Percentiles rank a stretch among this genome's conserved stretches.
These are phyloP conservation scores for Alternaria dauci DNA, from an alignment of 2,329 filamentous ascomycete genomes.

Conservation along the genomic window DNA sequence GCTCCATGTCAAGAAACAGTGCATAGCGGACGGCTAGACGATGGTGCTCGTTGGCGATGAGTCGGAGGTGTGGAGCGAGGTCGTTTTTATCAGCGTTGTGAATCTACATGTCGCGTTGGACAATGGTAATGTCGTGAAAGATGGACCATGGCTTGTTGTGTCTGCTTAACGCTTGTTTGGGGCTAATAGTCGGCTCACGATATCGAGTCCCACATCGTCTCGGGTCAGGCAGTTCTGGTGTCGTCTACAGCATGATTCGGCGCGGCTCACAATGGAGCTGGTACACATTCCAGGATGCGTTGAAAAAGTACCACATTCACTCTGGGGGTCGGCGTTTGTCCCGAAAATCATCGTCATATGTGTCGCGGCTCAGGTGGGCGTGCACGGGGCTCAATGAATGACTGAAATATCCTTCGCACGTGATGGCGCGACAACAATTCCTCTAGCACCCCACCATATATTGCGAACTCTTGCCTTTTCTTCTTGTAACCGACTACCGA, in stretches of 20 bases:
- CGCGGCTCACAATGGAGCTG: background rate
- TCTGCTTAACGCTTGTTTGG: background rate
- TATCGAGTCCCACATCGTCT: background rate
- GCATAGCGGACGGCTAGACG: background rate
- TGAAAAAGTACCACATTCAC: background rate
- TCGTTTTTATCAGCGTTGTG: background rate
- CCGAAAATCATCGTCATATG: background rate
- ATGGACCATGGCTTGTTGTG: background rate
- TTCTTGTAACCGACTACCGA: rapidly evolving
- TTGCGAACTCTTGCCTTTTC: background rate
- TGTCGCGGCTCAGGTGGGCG: background rate
- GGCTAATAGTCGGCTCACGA: background rate
- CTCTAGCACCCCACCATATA: background rate
- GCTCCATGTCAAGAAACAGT: background rate
- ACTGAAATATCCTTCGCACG: background rate
- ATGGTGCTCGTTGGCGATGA: background rate
- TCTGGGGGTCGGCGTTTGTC: rapidly evolving
- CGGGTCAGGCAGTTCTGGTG: background rate
- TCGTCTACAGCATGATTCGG: background rate
- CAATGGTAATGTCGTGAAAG: background rate
- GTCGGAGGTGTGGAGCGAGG: background rate
- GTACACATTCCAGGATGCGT: background rate
- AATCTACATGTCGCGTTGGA: background rate
- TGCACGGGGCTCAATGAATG: background rate
- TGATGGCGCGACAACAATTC: background rate